Percentiles rank a stretch among this genome's conserved stretches.
These are phyloP conservation scores for Kondoa subrosea DNA, from an alignment of 768 basidiomycete genomes.

Conservation along the genomic window DNA sequence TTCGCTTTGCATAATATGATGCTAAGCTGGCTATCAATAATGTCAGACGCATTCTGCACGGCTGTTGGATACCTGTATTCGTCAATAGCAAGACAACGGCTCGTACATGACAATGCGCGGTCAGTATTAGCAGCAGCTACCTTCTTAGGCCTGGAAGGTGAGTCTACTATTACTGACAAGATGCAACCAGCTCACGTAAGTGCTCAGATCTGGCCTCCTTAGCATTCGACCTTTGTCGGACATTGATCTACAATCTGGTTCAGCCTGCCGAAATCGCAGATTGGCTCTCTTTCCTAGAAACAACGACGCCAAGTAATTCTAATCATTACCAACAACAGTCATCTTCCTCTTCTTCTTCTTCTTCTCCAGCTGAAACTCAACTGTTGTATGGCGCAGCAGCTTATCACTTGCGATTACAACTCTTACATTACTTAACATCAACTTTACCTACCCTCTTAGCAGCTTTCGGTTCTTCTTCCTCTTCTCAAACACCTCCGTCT, in stretches of 20 bases:
- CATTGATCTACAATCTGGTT: slow-evolving; percentile 1
- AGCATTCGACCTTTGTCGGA: slow-evolving; percentile 13
- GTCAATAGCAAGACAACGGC: slow-evolving; percentile 1
- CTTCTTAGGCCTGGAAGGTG: slow-evolving; percentile 9
- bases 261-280: slow-evolving; percentile 6
- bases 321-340: neutral
- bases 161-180: neutral
- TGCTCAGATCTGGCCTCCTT: slow-evolving; percentile 13
- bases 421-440: neutral
- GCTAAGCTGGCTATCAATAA: neutral
- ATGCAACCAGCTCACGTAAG: neutral
- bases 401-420: neutral
- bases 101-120: slow-evolving; percentile 8
- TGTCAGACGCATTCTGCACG: slow-evolving; percentile 11
- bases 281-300: slow-evolving; percentile 15
- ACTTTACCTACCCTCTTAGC: neutral
- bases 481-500: neutral
- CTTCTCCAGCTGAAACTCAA: slow-evolving; percentile 4
- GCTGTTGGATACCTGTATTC: slow-evolving; percentile 18
- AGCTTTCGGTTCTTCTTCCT: neutral
- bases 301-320: neutral
- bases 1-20: neutral
- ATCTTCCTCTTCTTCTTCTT: neutral
- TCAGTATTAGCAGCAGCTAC: slow-evolving; percentile 13
- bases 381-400: neutral